Percentiles rank a stretch among this genome's conserved stretches.
Conservation (phyloP, 139 green algal species). For the Chlorella sp. region DNA sequence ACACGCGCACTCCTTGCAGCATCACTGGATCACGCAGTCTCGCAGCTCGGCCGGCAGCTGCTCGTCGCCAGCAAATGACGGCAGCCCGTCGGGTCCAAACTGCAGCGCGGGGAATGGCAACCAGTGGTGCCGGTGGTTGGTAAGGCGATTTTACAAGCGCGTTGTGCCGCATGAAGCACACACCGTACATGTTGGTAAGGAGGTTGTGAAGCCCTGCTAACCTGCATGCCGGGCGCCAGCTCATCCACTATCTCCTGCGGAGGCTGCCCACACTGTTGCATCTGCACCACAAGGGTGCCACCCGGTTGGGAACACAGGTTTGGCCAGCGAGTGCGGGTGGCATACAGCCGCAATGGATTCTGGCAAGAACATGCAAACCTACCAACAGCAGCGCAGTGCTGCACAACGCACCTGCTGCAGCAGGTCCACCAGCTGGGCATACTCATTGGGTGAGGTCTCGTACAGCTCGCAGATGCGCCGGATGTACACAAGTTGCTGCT, state of each 20-base stretch:
- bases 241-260: conserved; percentile 87
- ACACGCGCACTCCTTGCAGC: too few species aligned
- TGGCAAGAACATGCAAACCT: neutral
- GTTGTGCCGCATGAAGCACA: too few species aligned
- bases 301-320: too few species aligned
- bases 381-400: too few species aligned
- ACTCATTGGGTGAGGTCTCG: conserved; percentile 74
- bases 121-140: too few species aligned
- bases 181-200: too few species aligned
- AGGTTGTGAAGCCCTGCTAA: neutral
- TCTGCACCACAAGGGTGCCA: too few species aligned
- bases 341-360: too few species aligned
- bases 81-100: conserved; percentile 29
- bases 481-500: conserved; percentile 74
- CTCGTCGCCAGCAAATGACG: conserved; percentile 10
- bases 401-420: conserved; percentile 74
- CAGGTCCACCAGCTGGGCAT: conserved; percentile 67
- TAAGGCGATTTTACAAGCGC: too few species aligned
- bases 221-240: conserved; percentile 63
- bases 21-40: neutral
- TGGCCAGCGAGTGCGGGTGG: too few species aligned
- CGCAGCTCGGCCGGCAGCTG: neutral
- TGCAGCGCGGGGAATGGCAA: neutral
- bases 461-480: conserved; percentile 74
- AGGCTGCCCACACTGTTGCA: conserved; percentile 86